phyloP scores from a whole-genome alignment of 108 stramenopile species.

The Skeletonema costatum region DNA sequence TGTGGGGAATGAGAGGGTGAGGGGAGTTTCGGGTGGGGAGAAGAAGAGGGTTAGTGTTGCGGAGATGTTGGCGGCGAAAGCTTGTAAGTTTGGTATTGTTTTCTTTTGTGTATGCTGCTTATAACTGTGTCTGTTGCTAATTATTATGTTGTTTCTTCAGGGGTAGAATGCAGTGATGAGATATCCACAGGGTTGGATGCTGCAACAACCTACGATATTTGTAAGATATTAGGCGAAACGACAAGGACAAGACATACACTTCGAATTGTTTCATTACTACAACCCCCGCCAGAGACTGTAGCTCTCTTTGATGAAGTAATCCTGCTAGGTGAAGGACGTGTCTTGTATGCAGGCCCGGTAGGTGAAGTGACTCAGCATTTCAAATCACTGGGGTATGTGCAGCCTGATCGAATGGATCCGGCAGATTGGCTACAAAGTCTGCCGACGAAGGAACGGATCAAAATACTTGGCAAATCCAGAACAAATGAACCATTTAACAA shows the following conservation, averaged over 20 bases:
- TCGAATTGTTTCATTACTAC: constrained; percentile 75
- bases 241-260: constrained; percentile 38
- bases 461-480: constrained; percentile 31
- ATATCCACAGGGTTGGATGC: constrained; percentile 85
- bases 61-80: constrained; percentile 67
- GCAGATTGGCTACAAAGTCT: constrained; percentile 78
- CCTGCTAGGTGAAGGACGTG: constrained; percentile 75
- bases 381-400: constrained; percentile 58
- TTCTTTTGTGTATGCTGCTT: too few species aligned
- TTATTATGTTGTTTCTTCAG: not conserved
- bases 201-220: constrained; percentile 85
- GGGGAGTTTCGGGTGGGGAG: constrained; percentile 90
- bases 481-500: constrained; percentile 47
- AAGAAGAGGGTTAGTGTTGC: constrained; percentile 87
- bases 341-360: constrained; percentile 87
- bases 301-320: constrained; percentile 91
- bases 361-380: constrained; percentile 66
- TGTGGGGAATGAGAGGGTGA: constrained; percentile 72
- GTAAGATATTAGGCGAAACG: constrained; percentile 46
- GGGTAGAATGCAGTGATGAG: constrained; percentile 45
- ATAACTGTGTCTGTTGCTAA: not conserved
- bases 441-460: constrained; percentile 61
- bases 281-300: constrained; percentile 93
- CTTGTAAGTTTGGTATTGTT: not conserved
- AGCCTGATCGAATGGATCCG: constrained; percentile 75